Percentiles rank a stretch among this genome's conserved stretches.
Conservation (phyloP, 2,329 filamentous ascomycete species). For the Sclerotinia spermophila region DNA sequence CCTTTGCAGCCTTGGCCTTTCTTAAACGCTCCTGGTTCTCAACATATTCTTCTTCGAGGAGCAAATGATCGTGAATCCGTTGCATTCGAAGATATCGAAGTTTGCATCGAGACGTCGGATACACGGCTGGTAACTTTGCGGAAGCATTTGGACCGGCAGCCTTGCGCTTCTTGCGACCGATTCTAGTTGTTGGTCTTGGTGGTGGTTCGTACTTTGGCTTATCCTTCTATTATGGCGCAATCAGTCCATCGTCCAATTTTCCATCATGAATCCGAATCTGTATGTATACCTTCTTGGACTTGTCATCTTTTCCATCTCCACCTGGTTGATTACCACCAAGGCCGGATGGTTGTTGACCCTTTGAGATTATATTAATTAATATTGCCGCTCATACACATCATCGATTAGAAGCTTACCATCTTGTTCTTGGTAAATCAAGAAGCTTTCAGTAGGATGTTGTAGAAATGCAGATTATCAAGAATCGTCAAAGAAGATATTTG, state of each 20-base stretch:
- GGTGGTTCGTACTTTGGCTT: slow-evolving; percentile 99
- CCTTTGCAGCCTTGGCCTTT: slow-evolving; percentile 81
- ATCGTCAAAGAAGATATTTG: slow-evolving; percentile 16
- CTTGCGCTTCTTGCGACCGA: slow-evolving; percentile 99
- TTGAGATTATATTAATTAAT: slow-evolving; percentile 25
- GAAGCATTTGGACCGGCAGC: slow-evolving; percentile 87
- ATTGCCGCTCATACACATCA: slow-evolving; percentile 20
- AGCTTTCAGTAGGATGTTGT: not conserved
- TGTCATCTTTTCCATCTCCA: slow-evolving; percentile 75
- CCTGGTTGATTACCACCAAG: slow-evolving; percentile 49
- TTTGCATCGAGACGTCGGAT: slow-evolving; percentile 96
- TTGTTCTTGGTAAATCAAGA: slow-evolving; percentile 23
- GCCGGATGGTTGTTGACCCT: slow-evolving; percentile 45
- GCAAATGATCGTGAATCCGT: slow-evolving; percentile 92
- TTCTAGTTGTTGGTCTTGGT: slow-evolving; percentile 90
- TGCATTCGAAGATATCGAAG: slow-evolving; percentile 96
- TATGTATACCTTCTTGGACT: slow-evolving; percentile 81
- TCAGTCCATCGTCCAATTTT: slow-evolving; percentile 23
- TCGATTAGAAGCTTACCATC: slow-evolving; percentile 33
- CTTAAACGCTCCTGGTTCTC: slow-evolving; percentile 97
- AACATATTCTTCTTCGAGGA: slow-evolving; percentile 97
- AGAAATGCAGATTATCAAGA: not conserved
- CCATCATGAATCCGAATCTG: not conserved
- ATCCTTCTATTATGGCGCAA: slow-evolving; percentile 68
- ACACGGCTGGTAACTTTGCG: slow-evolving; percentile 90